phyloP scores from a whole-genome alignment of 306 rosid species.

The Corylus avellana region DNA sequence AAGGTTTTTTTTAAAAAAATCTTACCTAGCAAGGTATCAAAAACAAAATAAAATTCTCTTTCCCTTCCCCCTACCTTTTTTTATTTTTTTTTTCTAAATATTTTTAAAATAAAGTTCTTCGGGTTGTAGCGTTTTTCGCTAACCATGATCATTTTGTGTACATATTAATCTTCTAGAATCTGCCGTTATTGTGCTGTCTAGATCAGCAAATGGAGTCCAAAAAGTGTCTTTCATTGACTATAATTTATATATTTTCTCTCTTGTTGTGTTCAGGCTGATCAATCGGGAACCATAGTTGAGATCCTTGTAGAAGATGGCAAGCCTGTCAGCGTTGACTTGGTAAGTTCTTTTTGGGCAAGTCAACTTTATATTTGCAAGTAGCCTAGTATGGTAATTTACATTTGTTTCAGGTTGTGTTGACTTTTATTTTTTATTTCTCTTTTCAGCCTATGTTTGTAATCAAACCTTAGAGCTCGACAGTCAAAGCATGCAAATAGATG shows the following conservation, averaged over 20 bases:
- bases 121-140: background rate
- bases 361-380: slow-evolving; percentile 3
- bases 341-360: slow-evolving; percentile 37
- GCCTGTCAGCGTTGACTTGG: slow-evolving; percentile 60
- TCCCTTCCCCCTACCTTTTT: no score
- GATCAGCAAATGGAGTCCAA: background rate
- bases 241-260: background rate
- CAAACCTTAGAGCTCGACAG: slow-evolving; percentile 48
- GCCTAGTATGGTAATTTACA: slow-evolving; percentile 1
- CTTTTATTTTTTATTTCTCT: slow-evolving; percentile 9
- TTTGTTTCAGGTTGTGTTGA: slow-evolving; percentile 4
- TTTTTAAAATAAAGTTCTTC: background rate
- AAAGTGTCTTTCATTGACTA: background rate
- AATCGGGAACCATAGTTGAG: slow-evolving; percentile 71
- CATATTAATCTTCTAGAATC: background rate
- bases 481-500: slow-evolving; percentile 27
- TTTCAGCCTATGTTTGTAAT: slow-evolving; percentile 74
- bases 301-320: slow-evolving; percentile 55
- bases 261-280: slow-evolving; percentile 58
- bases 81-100: background rate
- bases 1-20: no score
- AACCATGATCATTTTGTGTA: background rate
- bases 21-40: no score
- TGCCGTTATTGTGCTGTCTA: background rate
- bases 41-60: background rate